Evolutionary conservation across 106 monocot species (phyloP), one percentile per base, ranked within the genome.

Genomic region (Vanilla planifolia): DNA sequence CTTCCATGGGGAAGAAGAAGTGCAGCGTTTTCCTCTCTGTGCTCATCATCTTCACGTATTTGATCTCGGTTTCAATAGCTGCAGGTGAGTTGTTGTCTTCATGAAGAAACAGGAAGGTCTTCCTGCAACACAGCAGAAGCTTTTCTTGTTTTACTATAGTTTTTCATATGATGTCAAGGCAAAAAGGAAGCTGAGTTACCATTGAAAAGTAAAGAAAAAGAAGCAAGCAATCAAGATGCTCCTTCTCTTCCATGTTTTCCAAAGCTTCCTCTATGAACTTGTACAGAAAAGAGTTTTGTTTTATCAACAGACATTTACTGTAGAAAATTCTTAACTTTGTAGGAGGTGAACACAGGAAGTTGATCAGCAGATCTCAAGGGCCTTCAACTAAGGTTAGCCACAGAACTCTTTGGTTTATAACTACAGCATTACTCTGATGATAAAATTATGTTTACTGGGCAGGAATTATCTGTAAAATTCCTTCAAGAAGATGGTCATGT

Each of bases 391-490:
- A 53, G 53, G 53, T 53, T 24, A 25, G 48, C 7, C 10, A 39
- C 10, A 39, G 39, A 10, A 39, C 10, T 39, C 10, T 39, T 10
- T 10, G 5, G 39, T 6, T 39, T 39, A 39, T 6, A 39, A 39
- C 7, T 39, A 39, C 10, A 39, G 10, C 10, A 6, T 39, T 39
- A 6, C 5, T 39, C 53, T 29, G 15, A 53, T 53, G 53, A 53
- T 30, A 28, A 53, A 28, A 15, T 24, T 17, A 14, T 68, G 1
- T 7, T 8, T 51, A 33, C 37, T 60, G 48, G 32, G 5, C 69
- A 69, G 69, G 50, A 20, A 51, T 36, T 15, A 1, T 23, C 35
- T 10, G 15, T 52, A 36, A 53, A 62, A 8, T 16, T 23, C 50
- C 29, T 14, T 25, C 5, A 13, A 5, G 70, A 62, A 27, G 46